A percentile compares a stretch with the other conserved stretches of the same genome.
These are phyloP conservation scores for Aciculoconidium aculeatum DNA, from an alignment of 805 yeast genomes.

Conservation along the genomic window DNA sequence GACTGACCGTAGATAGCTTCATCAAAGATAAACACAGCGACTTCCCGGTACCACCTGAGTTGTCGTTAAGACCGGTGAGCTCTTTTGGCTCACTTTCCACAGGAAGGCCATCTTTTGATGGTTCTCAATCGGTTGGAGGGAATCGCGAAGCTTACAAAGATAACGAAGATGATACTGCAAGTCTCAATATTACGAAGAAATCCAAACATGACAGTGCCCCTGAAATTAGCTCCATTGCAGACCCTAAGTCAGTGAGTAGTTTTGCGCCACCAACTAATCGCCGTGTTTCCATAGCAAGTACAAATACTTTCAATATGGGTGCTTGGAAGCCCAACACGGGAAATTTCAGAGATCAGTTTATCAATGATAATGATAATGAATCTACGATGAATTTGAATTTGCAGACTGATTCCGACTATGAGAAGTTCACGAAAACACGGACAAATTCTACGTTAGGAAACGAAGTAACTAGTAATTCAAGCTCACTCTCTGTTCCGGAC, in stretches of 20 bases:
- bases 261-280: conserved; percentile 8
- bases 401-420: conserved; percentile 19
- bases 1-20: too few relatives aligned
- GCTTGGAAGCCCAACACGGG: conserved; percentile 57
- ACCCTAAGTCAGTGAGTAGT: too few relatives aligned
- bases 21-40: too few relatives aligned
- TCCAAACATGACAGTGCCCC: conserved; percentile 1
- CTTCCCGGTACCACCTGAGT: too few relatives aligned
- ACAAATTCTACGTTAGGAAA: conserved; percentile 13
- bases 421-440: conserved; percentile 27
- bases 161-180: background rate
- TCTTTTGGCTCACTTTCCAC: conserved; percentile 15
- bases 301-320: conserved; percentile 40
- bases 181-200: background rate
- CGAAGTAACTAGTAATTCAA: conserved; percentile 15
- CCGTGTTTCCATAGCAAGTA: conserved; percentile 28
- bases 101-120: conserved; percentile 14
- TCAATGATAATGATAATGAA: conserved; percentile 39
- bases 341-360: conserved; percentile 43
- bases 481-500: conserved; percentile 34
- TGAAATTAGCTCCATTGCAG: too few relatives aligned
- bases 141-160: background rate
- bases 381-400: conserved; percentile 22
- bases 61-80: conserved; percentile 8
- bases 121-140: conserved; percentile 1